These are phyloP conservation scores for Hanseniaspora valbyensis DNA, from an alignment of 805 yeast genomes.

Conservation along the genomic window DNA sequence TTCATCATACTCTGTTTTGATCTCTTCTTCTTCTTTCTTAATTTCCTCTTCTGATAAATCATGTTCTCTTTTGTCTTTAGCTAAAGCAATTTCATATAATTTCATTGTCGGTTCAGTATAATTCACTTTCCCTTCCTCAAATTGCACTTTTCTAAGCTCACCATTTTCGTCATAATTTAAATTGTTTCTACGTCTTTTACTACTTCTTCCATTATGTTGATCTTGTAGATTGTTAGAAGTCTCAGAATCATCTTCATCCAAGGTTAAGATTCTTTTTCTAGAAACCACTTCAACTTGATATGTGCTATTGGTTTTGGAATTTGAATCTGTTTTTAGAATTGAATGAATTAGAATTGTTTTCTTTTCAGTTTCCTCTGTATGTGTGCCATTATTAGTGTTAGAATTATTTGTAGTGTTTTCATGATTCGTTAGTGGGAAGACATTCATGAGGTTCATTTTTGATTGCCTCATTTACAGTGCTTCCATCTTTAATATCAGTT, in stretches of 20 bases:
- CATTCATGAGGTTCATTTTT: background rate
- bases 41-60: background rate
- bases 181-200: background rate
- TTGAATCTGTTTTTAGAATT: background rate
- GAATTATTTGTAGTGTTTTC: too few relatives aligned
- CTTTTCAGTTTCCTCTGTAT: background rate
- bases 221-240: background rate
- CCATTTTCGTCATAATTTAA: background rate
- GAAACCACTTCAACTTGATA: background rate
- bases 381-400: background rate
- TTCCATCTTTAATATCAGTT: background rate
- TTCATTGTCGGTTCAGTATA: background rate
- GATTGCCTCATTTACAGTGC: background rate
- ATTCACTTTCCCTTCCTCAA: background rate
- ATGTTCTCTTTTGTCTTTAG: background rate
- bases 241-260: background rate
- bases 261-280: background rate
- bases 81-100: background rate
- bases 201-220: constrained; percentile 3
- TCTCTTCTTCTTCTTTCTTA: background rate
- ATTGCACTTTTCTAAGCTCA: background rate
- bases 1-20: constrained; percentile 1
- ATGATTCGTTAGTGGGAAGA: background rate
- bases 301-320: background rate
- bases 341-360: background rate